phyloP scores from a whole-genome alignment of 2,329 filamentous ascomycete species.

The Aspergillus caelatus region DNA sequence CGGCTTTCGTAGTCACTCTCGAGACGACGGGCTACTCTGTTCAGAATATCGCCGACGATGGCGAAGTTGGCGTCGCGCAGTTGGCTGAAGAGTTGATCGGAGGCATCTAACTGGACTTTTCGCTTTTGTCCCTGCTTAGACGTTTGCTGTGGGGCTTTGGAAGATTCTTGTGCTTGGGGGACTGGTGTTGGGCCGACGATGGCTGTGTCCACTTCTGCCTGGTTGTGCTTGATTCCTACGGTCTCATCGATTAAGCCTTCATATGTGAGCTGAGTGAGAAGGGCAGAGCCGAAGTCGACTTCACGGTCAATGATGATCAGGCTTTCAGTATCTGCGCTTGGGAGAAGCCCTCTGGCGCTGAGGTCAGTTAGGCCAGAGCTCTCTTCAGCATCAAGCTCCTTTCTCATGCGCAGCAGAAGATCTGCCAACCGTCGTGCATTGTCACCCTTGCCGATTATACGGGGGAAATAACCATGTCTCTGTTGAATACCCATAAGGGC shows the following conservation, averaged over 20 bases:
- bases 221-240: conserved; percentile 88
- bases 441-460: conserved; percentile 93
- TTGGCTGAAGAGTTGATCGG: conserved; percentile 84
- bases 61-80: conserved; percentile 93
- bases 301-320: conserved; percentile 94
- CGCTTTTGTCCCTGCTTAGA: conserved; percentile 72
- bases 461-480: conserved; percentile 88
- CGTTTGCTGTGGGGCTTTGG: conserved; percentile 48
- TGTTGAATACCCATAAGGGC: conserved; percentile 94
- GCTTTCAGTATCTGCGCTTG: conserved; percentile 85
- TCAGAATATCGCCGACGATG: conserved; percentile 84
- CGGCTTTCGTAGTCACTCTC: conserved; percentile 86
- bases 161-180: conserved; percentile 58
- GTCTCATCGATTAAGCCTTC: conserved; percentile 94
- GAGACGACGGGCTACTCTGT: conserved; percentile 85
- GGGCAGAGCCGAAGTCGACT: conserved; percentile 86
- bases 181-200: conserved; percentile 72
- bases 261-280: conserved; percentile 94
- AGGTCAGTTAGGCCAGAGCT: conserved; percentile 60
- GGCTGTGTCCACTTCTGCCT: conserved; percentile 88
- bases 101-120: conserved; percentile 85
- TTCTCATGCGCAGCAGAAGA: conserved; percentile 84
- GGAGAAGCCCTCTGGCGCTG: conserved; percentile 68
- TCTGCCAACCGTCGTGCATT: conserved; percentile 88
- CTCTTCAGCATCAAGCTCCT: conserved; percentile 83